Evolutionary conservation across 2,329 filamentous ascomycete species (phyloP).

Genomic region (Paramyrothecium sp.): DNA sequence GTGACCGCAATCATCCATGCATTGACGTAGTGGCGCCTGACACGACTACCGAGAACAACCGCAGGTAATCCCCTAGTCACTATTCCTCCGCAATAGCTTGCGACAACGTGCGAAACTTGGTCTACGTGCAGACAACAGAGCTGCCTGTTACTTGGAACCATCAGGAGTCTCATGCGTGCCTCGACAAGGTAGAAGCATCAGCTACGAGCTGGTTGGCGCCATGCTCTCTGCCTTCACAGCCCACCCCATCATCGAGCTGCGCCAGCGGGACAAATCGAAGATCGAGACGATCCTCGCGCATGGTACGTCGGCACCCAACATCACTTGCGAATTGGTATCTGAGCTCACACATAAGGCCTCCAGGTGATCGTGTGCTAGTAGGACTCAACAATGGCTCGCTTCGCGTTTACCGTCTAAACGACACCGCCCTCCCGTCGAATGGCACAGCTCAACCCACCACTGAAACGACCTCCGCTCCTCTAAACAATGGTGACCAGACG

Average conservation of each 20-base stretch:
- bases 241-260: conserved; percentile 95
- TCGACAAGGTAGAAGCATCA: conserved; percentile 23
- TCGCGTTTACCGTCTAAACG: conserved; percentile 89
- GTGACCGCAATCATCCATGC: not conserved
- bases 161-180: conserved; percentile 25
- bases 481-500: conserved; percentile 21
- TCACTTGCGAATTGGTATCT: conserved; percentile 4
- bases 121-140: not conserved
- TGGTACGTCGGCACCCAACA: conserved; percentile 49
- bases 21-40: not conserved
- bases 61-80: not conserved
- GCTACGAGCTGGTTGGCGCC: conserved; percentile 45
- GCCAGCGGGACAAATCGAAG: conserved; percentile 90
- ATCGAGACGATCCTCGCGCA: conserved; percentile 95
- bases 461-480: conserved; percentile 21
- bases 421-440: conserved; percentile 41
- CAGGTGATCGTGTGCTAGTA: conserved; percentile 86
- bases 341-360: conserved; percentile 6
- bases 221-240: conserved; percentile 99
- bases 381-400: conserved; percentile 87
- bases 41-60: not conserved
- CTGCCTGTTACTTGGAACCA: not conserved
- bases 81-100: not conserved
- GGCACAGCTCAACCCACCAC: conserved; percentile 25
- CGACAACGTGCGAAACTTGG: not conserved